These are phyloP conservation scores for Ganoderma resinaceum DNA, from an alignment of 1,284 basidiomycete species.

Conservation along the genomic window DNA sequence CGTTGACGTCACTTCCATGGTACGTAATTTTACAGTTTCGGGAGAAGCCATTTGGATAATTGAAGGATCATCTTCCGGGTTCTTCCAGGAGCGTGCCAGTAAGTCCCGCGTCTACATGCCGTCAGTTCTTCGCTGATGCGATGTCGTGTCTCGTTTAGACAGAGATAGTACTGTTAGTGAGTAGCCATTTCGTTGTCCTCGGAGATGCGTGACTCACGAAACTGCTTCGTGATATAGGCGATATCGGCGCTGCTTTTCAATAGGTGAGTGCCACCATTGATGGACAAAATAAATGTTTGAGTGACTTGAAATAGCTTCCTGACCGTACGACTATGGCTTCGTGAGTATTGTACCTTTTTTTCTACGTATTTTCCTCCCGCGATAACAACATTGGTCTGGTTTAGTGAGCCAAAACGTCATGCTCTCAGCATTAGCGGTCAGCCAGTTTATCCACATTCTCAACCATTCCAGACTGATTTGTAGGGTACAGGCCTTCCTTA, in stretches of 20 bases:
- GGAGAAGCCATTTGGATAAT: background rate
- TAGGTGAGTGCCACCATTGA: background rate
- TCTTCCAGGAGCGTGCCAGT: background rate
- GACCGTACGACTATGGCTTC: background rate
- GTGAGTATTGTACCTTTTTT: background rate
- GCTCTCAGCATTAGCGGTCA: background rate
- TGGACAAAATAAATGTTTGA: background rate
- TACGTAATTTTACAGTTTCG: background rate
- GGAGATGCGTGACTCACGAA: background rate
- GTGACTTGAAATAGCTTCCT: background rate
- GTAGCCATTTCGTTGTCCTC: background rate
- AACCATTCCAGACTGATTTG: background rate
- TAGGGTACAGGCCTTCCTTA: background rate
- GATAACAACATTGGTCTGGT: background rate
- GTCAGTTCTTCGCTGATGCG: background rate
- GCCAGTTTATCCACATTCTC: background rate
- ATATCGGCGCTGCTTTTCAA: background rate
- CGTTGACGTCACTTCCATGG: conserved; percentile 7
- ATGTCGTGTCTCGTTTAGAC: background rate
- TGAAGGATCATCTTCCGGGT: background rate
- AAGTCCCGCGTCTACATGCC: background rate
- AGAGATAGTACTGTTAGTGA: background rate
- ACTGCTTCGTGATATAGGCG: background rate
- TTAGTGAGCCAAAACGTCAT: background rate
- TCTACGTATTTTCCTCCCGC: background rate